A percentile compares a stretch with the other conserved stretches of the same genome.
These are phyloP conservation scores for Acidomyces sp. DNA, from an alignment of 495 filamentous ascomycete genomes.

Conservation along the genomic window DNA sequence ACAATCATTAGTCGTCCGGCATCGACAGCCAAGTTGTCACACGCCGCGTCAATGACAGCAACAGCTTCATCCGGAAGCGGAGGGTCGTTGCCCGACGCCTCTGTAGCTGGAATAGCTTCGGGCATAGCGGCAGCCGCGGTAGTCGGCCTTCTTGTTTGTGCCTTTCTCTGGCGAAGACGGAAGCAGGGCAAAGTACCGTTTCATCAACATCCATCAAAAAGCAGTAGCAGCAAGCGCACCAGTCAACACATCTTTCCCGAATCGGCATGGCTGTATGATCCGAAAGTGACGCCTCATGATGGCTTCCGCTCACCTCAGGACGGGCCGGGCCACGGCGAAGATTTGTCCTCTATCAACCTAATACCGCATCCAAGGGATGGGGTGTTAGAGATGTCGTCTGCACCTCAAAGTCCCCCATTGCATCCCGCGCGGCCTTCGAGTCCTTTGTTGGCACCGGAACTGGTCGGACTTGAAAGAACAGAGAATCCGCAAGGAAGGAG, in stretches of 20 bases:
- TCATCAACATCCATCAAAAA: background rate
- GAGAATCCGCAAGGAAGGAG: background rate
- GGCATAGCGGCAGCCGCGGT: constrained; percentile 8
- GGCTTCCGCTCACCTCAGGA: background rate
- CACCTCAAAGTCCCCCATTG: background rate
- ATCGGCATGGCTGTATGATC: constrained; percentile 9
- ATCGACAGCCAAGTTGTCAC: background rate
- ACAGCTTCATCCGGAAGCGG: background rate
- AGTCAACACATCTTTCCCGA: constrained; percentile 7
- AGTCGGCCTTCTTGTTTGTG: background rate
- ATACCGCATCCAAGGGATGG: constrained; percentile 7
- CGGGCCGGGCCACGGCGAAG: background rate
- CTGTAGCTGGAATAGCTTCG: constrained; percentile 10
- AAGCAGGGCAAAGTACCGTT: constrained; percentile 6
- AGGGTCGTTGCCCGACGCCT: constrained; percentile 4
- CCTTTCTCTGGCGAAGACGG: constrained; percentile 3
- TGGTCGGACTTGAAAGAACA: background rate
- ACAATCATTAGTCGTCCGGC: too few relatives aligned
- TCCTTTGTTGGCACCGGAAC: constrained; percentile 1
- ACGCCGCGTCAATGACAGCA: background rate
- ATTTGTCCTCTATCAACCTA: background rate
- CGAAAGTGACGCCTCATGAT: background rate
- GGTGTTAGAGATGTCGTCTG: constrained; percentile 1
- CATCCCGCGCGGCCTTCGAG: constrained; percentile 1
- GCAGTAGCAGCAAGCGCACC: background rate